Evolutionary conservation across 495 filamentous ascomycete genomes (phyloP).

Genomic region (Penicillium turbatum): DNA sequence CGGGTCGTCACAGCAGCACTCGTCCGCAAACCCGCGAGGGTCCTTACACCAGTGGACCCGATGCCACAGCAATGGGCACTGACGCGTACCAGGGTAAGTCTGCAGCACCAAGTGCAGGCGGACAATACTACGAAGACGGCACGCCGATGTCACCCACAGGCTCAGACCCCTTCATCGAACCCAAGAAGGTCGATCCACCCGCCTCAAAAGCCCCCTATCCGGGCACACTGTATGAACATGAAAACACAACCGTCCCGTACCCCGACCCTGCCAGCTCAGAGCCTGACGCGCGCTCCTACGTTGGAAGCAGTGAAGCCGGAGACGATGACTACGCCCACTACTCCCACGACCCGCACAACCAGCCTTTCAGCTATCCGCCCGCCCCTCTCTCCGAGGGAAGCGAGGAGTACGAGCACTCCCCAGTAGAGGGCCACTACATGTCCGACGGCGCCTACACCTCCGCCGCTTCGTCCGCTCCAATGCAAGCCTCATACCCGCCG

Average conservation of each 20-base stretch:
- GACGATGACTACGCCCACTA: slow-evolving; percentile 57
- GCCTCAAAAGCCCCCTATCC: slow-evolving; percentile 31
- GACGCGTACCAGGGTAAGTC: slow-evolving; percentile 22
- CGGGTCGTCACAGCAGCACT: slow-evolving; percentile 57
- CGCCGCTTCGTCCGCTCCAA: slow-evolving; percentile 27
- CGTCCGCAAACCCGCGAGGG: slow-evolving; percentile 48
- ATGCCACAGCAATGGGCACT: slow-evolving; percentile 21
- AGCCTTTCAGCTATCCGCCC: slow-evolving; percentile 35
- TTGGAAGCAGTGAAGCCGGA: slow-evolving; percentile 47
- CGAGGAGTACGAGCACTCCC: slow-evolving; percentile 52
- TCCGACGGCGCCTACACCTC: slow-evolving; percentile 44
- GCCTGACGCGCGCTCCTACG: slow-evolving; percentile 49
- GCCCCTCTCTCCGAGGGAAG: slow-evolving; percentile 42
- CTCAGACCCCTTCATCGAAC: slow-evolving; percentile 55
- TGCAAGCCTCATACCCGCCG: slow-evolving; percentile 30
- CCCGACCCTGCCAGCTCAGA: slow-evolving; percentile 34
- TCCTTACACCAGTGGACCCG: slow-evolving; percentile 33
- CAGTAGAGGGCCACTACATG: slow-evolving; percentile 44
- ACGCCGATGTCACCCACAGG: slow-evolving; percentile 47
- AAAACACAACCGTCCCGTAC: slow-evolving; percentile 31
- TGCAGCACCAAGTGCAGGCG: slow-evolving; percentile 21
- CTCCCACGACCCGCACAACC: slow-evolving; percentile 43
- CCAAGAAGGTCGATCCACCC: slow-evolving; percentile 20
- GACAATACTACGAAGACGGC: slow-evolving; percentile 43
- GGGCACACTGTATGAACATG: slow-evolving; percentile 45